Evolutionary conservation across 495 filamentous ascomycete species (phyloP), one percentile per base, ranked within the genome.

Genomic region (Thermochaetoides thermophila): DNA sequence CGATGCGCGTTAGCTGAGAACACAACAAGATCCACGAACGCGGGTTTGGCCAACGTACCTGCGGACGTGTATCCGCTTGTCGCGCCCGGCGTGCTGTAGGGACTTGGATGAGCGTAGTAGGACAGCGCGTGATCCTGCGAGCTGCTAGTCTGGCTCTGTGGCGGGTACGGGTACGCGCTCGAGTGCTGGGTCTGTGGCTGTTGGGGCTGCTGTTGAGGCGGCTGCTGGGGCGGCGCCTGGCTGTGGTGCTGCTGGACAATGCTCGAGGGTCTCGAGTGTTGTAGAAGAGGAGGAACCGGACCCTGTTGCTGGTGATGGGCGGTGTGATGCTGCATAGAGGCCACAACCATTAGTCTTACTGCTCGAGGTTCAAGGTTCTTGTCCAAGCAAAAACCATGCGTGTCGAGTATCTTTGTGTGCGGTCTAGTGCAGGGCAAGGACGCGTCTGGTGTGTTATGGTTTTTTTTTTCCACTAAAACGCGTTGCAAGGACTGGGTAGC

Each of bases 1-100:
- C 15, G 34, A 37, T 33, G 34, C 15, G 14, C 7, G 50, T 62
- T 21, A 62, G 57, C 31, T 23, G 21, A 24, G 21, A 24, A 24
- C 21, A 11, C 21, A 11, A 6, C 21, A 24, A 11, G 6, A 24
- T 24, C 21, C 6, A 39, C 38, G 45, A 44, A 39, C 27, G 37
- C 34, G 29, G n/a, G n/a, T n/a, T n/a, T n/a, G n/a, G n/a, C n/a
- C n/a, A n/a, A 64, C 79, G 69, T 59, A 89, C 83, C 83, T 66
- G 77, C 77, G 49, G 80, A 76, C 27, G 78, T 72, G 51, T 84
- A 87, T 53, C 73, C 74, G 48, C 69, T 72, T 17, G 75, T 70
- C 23, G 73, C 70, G 57, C 66, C 70, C 37, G 71, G 68, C 48
- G 81, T 76, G 50, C 77, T 74, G 60, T 87, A 87, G 15, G 79